Conservation (phyloP, 192 early-diverging fungal species). For the Phlyctochytrium planicorne region DNA sequence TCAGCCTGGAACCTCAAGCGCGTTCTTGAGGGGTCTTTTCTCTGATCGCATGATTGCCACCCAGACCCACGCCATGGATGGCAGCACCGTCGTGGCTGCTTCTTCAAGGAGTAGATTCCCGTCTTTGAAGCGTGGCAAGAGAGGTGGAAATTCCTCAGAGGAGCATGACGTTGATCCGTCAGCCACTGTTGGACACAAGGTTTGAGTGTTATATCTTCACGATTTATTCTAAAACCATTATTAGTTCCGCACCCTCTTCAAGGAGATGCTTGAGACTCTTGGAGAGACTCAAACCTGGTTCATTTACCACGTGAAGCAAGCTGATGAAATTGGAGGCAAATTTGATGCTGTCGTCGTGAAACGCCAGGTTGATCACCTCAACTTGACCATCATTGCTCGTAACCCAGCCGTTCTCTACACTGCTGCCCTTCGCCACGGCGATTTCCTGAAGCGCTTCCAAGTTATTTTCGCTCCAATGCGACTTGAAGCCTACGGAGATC, state of each 20-base stretch:
- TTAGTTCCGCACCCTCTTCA: slow-evolving; percentile 54
- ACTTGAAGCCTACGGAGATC: slow-evolving; percentile 9
- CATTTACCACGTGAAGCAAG: slow-evolving; percentile 72
- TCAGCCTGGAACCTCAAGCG: slow-evolving; percentile 42
- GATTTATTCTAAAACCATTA: background rate
- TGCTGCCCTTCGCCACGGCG: slow-evolving; percentile 68
- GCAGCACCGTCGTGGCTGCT: slow-evolving; percentile 42
- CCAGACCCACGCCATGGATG: slow-evolving; percentile 32
- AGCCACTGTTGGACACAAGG: slow-evolving; percentile 42
- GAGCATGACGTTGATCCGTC: slow-evolving; percentile 28
- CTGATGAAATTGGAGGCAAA: slow-evolving; percentile 29
- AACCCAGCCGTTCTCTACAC: slow-evolving; percentile 72
- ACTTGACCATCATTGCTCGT: slow-evolving; percentile 65
- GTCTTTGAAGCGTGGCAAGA: slow-evolving; percentile 32
- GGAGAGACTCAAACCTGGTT: slow-evolving; percentile 80
- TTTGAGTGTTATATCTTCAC: slow-evolving; percentile 16
- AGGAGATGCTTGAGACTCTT: slow-evolving; percentile 74
- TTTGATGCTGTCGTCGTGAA: slow-evolving; percentile 71
- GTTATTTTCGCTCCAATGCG: slow-evolving; percentile 19
- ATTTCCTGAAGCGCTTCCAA: slow-evolving; percentile 76
- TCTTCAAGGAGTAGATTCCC: slow-evolving; percentile 32
- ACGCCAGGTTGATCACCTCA: slow-evolving; percentile 69
- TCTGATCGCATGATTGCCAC: slow-evolving; percentile 48
- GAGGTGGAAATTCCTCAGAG: slow-evolving; percentile 23
- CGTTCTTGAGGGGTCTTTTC: slow-evolving; percentile 47